Base-by-base conservation (phyloP, 1,284 basidiomycete species). In the Crepidotus sp. region DNA sequence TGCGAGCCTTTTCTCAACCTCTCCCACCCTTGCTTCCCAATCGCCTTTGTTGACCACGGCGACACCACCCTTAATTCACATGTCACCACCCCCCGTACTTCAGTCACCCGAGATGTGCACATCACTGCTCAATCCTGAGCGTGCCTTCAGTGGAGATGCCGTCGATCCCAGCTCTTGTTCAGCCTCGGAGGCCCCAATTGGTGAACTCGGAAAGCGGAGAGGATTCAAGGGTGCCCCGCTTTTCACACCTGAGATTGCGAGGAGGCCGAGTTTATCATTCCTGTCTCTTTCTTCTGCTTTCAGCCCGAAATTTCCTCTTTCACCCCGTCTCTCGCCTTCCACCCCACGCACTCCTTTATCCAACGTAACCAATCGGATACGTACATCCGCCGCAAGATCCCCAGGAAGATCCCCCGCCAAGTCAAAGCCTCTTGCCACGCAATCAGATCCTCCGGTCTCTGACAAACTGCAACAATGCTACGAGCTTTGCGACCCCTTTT, bases 201-300 rank as follows among this genome's bases (percentile, higher is more conserved):
- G 55, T 6, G 54, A 50, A 18, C 56, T 62, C 10, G 60, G 57
- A 7, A 54, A 53, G 50, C 56, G 60, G 9, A 54, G 61, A 35
- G 61, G 61, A 11, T 61, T 62, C 46, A 60, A 59, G 42, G 60
- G 61, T 22, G 52, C 60, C 10, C 56, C 60, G n/a, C 43, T 60
- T 8, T 54, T 54, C 36, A 52, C 52, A 5, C 37, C 52, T 5
- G 32, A 42, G 10, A 45, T 38, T 13, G 38, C 17, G 13, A 54
- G 48, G 31, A 51, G 45, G 13, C 36, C 14, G 21, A 51, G 26
- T 18, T 37, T 49, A 30, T 45, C 49, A 5, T 54, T 59, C 29
- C 54, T 55, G 8, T 55, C 55, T 13, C 48, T 57, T 17, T 53
- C 55, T 25, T 50, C 45, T 22, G 50, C 50, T 9, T 35, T 52